phyloP scores from a whole-genome alignment of 1,284 basidiomycete species.

The Apiotrichum gracile region DNA sequence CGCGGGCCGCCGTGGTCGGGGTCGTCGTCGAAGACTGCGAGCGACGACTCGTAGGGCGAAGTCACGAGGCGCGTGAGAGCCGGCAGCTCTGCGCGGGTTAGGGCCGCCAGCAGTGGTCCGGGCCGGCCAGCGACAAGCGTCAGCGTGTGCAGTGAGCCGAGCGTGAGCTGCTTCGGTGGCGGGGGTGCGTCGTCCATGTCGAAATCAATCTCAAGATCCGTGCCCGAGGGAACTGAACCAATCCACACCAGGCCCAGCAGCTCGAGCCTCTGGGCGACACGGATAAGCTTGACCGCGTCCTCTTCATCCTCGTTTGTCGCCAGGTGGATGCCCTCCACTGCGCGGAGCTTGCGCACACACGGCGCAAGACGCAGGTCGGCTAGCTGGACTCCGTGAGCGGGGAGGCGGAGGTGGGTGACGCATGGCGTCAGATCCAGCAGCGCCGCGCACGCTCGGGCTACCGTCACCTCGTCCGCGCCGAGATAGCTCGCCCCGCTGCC shows the following conservation, averaged over 20 bases:
- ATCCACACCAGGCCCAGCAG: conserved; percentile 60
- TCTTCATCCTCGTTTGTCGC: conserved; percentile 49
- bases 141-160: conserved; percentile 60
- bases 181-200: not conserved
- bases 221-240: conserved; percentile 37
- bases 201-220: conserved; percentile 19
- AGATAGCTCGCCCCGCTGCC: conserved; percentile 51
- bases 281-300: conserved; percentile 52
- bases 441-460: conserved; percentile 10
- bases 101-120: conserved; percentile 58
- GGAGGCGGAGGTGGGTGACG: conserved; percentile 57
- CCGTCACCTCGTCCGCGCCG: conserved; percentile 56
- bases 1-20: conserved; percentile 47
- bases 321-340: conserved; percentile 56
- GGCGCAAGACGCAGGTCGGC: conserved; percentile 51
- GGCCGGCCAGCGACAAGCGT: conserved; percentile 62
- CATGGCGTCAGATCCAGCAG: conserved; percentile 67
- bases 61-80: conserved; percentile 62
- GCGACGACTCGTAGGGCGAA: conserved; percentile 43
- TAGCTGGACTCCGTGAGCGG: conserved; percentile 53
- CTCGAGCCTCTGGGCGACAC: conserved; percentile 57
- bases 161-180: conserved; percentile 41
- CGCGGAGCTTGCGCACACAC: conserved; percentile 48
- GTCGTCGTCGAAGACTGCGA: conserved; percentile 9
- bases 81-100: conserved; percentile 61